phyloP scores from a whole-genome alignment of 2,329 filamentous ascomycete genomes.

The Sclerotinia minor region DNA sequence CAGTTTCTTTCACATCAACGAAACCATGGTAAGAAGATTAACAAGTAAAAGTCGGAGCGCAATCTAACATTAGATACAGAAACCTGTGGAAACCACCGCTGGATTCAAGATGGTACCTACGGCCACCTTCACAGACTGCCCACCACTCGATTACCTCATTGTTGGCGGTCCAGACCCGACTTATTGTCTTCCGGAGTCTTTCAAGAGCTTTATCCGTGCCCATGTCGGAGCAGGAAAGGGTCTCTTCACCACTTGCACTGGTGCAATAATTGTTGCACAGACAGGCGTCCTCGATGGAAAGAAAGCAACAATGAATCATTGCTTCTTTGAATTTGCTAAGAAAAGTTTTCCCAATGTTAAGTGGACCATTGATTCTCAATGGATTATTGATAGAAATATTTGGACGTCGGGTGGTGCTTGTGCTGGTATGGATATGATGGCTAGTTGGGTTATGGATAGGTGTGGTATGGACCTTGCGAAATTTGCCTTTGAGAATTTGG shows the following conservation, averaged over 20 bases:
- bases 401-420: slow-evolving; percentile 50
- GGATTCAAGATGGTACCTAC: slow-evolving; percentile 30
- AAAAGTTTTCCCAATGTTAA: slow-evolving; percentile 45
- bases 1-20: slow-evolving; percentile 35
- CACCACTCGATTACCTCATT: slow-evolving; percentile 45
- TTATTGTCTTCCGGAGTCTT: slow-evolving; percentile 40
- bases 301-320: slow-evolving; percentile 48
- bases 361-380: slow-evolving; percentile 47
- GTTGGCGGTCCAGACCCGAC: slow-evolving; percentile 41
- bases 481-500: slow-evolving; percentile 28
- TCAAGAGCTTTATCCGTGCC: slow-evolving; percentile 40
- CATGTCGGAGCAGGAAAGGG: slow-evolving; percentile 44
- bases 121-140: slow-evolving; percentile 40
- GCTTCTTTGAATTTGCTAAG: slow-evolving; percentile 39
- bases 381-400: slow-evolving; percentile 49
- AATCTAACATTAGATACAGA: neutral
- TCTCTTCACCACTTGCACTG: slow-evolving; percentile 45
- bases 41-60: neutral
- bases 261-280: slow-evolving; percentile 40
- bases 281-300: slow-evolving; percentile 47
- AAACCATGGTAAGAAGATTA: slow-evolving; percentile 27
- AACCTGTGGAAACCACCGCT: slow-evolving; percentile 30
- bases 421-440: slow-evolving; percentile 46
- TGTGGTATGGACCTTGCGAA: slow-evolving; percentile 33
- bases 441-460: slow-evolving; percentile 35